Conservation (phyloP, 371 early-diverging fungal species). For the Capillidium heterosporum region DNA sequence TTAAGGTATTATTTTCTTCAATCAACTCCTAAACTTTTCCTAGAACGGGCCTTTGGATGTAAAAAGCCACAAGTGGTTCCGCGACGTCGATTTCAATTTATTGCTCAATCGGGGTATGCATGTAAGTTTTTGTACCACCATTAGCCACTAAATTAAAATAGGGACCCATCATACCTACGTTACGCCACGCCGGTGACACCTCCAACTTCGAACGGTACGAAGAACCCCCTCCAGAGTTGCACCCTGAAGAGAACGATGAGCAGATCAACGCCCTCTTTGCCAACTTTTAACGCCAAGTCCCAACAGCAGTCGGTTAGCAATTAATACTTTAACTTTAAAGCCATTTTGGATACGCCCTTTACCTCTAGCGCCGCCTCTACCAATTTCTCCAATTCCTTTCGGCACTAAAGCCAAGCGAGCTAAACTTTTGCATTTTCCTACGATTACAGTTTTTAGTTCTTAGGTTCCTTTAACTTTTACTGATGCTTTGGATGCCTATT, state of each 20-base stretch:
- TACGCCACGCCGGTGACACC: constrained; percentile 39
- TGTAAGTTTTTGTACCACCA: constrained; percentile 20
- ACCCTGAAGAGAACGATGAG: constrained; percentile 1
- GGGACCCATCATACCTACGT: constrained; percentile 40
- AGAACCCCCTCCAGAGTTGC: constrained; percentile 15
- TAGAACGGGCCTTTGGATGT: constrained; percentile 56
- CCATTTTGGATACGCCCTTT: no score
- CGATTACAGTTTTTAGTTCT: no score
- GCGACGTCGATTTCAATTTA: constrained; percentile 63
- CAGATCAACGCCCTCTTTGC: constrained; percentile 16
- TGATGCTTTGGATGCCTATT: no score
- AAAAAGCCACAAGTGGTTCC: constrained; percentile 75
- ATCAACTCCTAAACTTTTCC: constrained; percentile 29
- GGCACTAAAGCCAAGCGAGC: no score
- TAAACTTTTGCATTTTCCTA: no score
- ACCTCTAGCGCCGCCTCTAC: no score
- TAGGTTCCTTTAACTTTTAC: no score
- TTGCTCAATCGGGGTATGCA: constrained; percentile 41
- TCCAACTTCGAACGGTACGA: constrained; percentile 44
- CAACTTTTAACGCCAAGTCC: constrained; percentile 8
- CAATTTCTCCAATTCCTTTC: no score
- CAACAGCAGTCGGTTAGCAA: no score
- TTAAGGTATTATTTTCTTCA: constrained; percentile 28
- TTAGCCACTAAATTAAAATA: constrained; percentile 11
- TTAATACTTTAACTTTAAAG: no score